Base-by-base conservation (phyloP, 2,329 filamentous ascomycete genomes). In the Fusarium begoniae region DNA sequence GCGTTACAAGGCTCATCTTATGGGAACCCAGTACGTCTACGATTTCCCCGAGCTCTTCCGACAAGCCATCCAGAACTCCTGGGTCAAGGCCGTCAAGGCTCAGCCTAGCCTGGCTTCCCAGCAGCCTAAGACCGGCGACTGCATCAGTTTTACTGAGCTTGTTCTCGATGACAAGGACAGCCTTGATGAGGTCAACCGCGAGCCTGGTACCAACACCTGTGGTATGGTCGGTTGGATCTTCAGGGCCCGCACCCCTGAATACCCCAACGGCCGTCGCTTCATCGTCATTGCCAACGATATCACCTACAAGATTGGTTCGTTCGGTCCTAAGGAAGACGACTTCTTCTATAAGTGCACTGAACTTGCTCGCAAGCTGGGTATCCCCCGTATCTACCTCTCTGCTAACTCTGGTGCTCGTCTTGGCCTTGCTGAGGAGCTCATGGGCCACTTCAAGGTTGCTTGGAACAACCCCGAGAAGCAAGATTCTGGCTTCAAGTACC, bases 271-370 rank as follows among this genome's bases (percentile, higher is more conserved):
- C 68, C 91, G 96, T 77, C 94, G 94, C 81, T 98, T 98, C 85
- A 91, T 99, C 81, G 94, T 99, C 75, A 92, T 99, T 73, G 95
- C 96, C 88, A 99, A 99, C 89, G 96, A 99, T 81, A 99, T 99
- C 83, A 99, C 96, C 24, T 98, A 94, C 90, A 97, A 97, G 89
- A 99, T 98, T 82, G 96, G 96, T 80, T 98, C 94, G 5, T 99
- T 99, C 82, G 96, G 96, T 59, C 96, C 96, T 45, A 92, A 93
- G 85, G 96, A 99, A 86, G 96, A 99, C 84, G 93, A 94, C 79
- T 99, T 98, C 90, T 99, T 99, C 91, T 90, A 97, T 89, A 98
- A 98, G 89, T 99, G 96, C 87, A 98, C 96, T 15, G 95, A 99
- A 84, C 89, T 98, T 75, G 96, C 96, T 72, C 92, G 95, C 79